phyloP scores from a whole-genome alignment of 495 filamentous ascomycete genomes.

The Aspergillus sparsus region DNA sequence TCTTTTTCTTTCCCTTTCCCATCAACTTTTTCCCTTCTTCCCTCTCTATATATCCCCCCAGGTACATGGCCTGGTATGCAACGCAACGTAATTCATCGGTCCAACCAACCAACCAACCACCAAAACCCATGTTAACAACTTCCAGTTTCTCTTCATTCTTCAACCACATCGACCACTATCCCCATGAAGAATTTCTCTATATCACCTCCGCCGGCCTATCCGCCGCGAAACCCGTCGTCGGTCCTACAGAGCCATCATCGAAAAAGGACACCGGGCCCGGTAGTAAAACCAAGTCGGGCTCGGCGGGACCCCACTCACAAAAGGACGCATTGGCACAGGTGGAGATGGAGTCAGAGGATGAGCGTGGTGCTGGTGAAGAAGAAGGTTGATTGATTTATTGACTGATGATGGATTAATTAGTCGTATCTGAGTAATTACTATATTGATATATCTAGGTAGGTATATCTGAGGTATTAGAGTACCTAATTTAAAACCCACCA shows the following conservation, averaged over 20 bases:
- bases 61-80: not conserved
- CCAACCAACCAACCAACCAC: slow-evolving; percentile 8
- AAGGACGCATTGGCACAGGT: slow-evolving; percentile 36
- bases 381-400: slow-evolving; percentile 3
- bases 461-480: too few species aligned
- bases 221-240: slow-evolving; percentile 44
- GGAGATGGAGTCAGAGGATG: slow-evolving; percentile 36
- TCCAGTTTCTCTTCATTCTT: slow-evolving; percentile 77
- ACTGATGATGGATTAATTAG: not conserved
- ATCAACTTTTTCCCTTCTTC: not conserved
- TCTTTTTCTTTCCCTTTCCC: not conserved
- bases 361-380: slow-evolving; percentile 20
- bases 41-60: too few species aligned
- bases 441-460: too few species aligned
- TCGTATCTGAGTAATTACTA: not conserved
- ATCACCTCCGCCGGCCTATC: slow-evolving; percentile 65
- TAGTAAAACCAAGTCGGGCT: not conserved
- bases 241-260: slow-evolving; percentile 8
- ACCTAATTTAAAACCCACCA: not conserved
- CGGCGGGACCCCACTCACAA: slow-evolving; percentile 24
- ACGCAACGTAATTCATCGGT: not conserved
- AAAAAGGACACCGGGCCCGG: slow-evolving; percentile 2
- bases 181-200: slow-evolving; percentile 72
- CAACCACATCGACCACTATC: slow-evolving; percentile 79
- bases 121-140: not conserved